phyloP scores from a whole-genome alignment of 2,329 filamentous ascomycete genomes.

The Didymella arachidicola region DNA sequence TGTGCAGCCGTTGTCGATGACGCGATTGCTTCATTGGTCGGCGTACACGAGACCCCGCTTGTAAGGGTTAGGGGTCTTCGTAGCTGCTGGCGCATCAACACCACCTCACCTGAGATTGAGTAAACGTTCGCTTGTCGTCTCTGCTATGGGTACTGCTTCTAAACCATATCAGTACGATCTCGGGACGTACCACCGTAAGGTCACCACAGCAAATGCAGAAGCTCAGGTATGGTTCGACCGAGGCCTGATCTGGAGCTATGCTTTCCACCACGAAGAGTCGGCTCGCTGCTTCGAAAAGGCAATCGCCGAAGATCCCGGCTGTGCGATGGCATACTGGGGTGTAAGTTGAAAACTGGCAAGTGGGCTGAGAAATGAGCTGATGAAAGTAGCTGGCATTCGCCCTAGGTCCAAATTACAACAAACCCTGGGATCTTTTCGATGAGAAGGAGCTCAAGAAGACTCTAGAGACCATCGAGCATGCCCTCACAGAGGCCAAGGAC shows the following conservation, averaged over 20 bases:
- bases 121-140: neutral
- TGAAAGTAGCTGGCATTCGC: conserved; percentile 64
- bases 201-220: conserved; percentile 61
- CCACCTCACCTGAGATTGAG: neutral
- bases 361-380: conserved; percentile 45
- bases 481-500: conserved; percentile 56
- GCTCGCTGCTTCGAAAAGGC: conserved; percentile 69
- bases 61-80: neutral
- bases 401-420: conserved; percentile 80
- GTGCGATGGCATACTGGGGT: conserved; percentile 73
- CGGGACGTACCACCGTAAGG: conserved; percentile 63
- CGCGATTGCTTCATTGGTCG: conserved; percentile 18
- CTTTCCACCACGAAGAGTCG: conserved; percentile 79
- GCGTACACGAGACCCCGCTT: conserved; percentile 18
- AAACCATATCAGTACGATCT: conserved; percentile 60
- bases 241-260: conserved; percentile 76
- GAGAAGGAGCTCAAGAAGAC: conserved; percentile 63
- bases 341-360: conserved; percentile 26
- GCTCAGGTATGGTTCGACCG: conserved; percentile 75
- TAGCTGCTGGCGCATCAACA: neutral
- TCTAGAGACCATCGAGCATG: conserved; percentile 58
- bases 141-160: conserved; percentile 14
- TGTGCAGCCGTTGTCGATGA: conserved; percentile 3
- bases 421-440: conserved; percentile 77
- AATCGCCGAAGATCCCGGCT: conserved; percentile 61